Base-by-base conservation (phyloP, 257 asterid genomes). In the Fraxinus americana region DNA sequence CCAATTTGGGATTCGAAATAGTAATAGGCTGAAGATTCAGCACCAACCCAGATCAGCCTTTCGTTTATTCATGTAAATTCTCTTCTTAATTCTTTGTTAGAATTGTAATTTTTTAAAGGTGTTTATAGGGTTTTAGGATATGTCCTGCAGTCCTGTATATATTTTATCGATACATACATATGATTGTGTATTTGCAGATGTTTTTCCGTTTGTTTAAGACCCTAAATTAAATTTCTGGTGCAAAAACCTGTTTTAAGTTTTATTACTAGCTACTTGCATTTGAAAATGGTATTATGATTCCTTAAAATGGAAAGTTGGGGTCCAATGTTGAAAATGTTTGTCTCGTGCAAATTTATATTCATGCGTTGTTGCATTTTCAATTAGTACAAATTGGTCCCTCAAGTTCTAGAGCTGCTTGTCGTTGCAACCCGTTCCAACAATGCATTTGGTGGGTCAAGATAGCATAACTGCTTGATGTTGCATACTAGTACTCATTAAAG, bases 41-140 rank as follows among this genome's bases (percentile, higher is more conserved):
- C 72, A 79, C 57, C 92, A 86, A 79, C 92, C 94, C 81, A 84
- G 91, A 87, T 90, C 95, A 41, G 86, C 93, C 69, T 91, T 87
- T 79, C 88, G 86, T 52, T 74, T 92, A 52, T 90, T 90, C 75
- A 78, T 89, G 95, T 90, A 82, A 12, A 71, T 75, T 68, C 13
- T 52, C 19, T 25, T 63, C 69, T 63, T 63, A 10, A 9, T 63
- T 63, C 19, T 27, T 23, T 63, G 36, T 63, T 63, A 25, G 6
- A 1, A 27, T 27, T 63, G 17, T 32, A 63, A 25, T 54, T 54
- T 19, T 52, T n/a, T 19, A 19, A 52, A n/a, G 2, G 27, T 10
- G 5, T 23, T 7, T 25, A 10, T 4, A 2, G 19, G 14, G 30
- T 23, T 63, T 23, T 21, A 61, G 67, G 30, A 14, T 23, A 9